Evolutionary conservation across 495 filamentous ascomycete species (phyloP), one percentile per base, ranked within the genome.

Genomic region (Lophiotrema nucula): DNA sequence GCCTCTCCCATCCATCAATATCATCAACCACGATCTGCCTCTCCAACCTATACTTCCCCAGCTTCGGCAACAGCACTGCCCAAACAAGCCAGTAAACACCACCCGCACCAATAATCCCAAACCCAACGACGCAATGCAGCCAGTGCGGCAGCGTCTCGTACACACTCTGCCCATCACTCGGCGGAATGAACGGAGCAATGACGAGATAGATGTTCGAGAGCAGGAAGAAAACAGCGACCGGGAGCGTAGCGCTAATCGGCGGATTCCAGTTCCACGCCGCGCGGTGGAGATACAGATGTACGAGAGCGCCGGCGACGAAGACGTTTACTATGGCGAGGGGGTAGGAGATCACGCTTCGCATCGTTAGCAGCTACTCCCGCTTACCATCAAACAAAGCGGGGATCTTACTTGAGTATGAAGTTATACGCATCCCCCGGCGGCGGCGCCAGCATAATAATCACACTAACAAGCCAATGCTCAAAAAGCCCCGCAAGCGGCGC

Each of bases 401-500:
- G 6, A 22, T 51, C 59, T 83, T 70, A 31, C 85, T 74, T 55
- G 24, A 55, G 18, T 4, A 55, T 55, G 56, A 86, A 86, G 69
- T 83, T 82, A 62, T 86, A 85, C 1, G 80, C 79, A 64, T 86
- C 82, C 3, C 83, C 83, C 3, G 83, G 79, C 2, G 84, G 83
- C 18, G 83, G 84, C 0, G 81, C 80, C 5, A 83, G 71, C 74
- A 87, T 78, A 65, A 84, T 79, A 47, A 85, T 77, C 47, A 82
- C 72, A 0, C 80, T 82, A 0, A 85, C 77, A 1, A 80, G 51
- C 71, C 81, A 85, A 62, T 87, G 82, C 67, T 83, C 76, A 52
- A 85, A 80, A 12, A 86, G 73, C 18, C 83, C 83, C 15, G 81
- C 79, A 13, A 82, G 75, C 0, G 83, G 83, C 1, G 82, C 78